phyloP scores from a whole-genome alignment of 805 yeast species.

The Candida arabinofermentans region DNA sequence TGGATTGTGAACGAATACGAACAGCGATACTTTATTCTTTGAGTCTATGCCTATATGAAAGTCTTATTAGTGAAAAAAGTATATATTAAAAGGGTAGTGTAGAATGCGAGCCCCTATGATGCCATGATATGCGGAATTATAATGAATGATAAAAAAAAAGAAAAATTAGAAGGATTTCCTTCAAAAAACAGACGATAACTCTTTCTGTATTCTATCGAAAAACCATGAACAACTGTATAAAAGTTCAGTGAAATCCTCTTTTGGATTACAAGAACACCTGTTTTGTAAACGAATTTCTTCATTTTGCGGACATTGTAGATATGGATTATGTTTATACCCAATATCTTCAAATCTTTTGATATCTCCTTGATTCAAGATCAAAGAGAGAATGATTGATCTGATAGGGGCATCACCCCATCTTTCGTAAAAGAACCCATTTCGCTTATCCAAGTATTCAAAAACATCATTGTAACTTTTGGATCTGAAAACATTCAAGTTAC shows the following conservation, averaged over 20 bases:
- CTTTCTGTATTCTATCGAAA: constrained; percentile 16
- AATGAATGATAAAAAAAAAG: neutral
- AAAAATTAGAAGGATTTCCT: too few relatives aligned
- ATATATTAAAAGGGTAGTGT: too few relatives aligned
- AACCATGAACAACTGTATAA: constrained; percentile 34
- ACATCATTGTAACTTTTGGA: constrained; percentile 49
- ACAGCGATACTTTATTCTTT: constrained; percentile 34
- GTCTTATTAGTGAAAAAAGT: too few relatives aligned
- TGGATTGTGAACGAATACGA: constrained; percentile 41
- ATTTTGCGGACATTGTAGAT: constrained; percentile 73
- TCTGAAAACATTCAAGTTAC: constrained; percentile 55
- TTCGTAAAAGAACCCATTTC: constrained; percentile 66
- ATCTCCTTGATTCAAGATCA: constrained; percentile 62
- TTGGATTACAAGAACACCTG: constrained; percentile 69
- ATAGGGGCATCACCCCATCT: constrained; percentile 88
- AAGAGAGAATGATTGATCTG: constrained; percentile 63
- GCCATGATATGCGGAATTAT: too few relatives aligned
- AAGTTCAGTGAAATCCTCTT: constrained; percentile 63
- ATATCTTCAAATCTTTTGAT: constrained; percentile 74
- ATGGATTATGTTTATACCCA: constrained; percentile 79
- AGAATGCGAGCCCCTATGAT: too few relatives aligned
- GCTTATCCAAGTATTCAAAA: constrained; percentile 52
- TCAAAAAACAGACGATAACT: too few relatives aligned
- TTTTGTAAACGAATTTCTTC: constrained; percentile 45
- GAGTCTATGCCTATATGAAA: neutral